phyloP scores from a whole-genome alignment of 768 basidiomycete genomes.

The Amyloporia xantha region DNA sequence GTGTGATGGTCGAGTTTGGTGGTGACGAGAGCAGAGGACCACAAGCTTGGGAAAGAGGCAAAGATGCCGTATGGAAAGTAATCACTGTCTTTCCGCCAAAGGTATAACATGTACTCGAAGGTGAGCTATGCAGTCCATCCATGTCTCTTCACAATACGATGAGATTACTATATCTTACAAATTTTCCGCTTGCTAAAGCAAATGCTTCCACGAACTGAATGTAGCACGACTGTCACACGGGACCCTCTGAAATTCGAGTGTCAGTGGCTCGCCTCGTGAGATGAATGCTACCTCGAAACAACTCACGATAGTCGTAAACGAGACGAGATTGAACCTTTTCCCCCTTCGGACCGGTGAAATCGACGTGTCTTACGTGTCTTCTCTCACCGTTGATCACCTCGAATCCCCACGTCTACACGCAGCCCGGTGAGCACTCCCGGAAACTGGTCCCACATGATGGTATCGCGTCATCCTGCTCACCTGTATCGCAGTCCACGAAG shows the following conservation, averaged over 20 bases:
- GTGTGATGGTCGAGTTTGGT: slow-evolving; percentile 83
- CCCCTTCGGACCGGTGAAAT: slow-evolving; percentile 54
- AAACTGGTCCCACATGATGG: slow-evolving; percentile 16
- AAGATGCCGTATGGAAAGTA: slow-evolving; percentile 73
- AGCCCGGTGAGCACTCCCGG: background rate
- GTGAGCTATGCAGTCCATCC: background rate
- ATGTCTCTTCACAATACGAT: background rate
- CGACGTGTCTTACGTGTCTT: slow-evolving; percentile 53
- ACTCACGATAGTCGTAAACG: slow-evolving; percentile 65
- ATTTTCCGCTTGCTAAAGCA: background rate
- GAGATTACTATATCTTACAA: background rate
- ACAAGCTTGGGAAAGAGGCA: slow-evolving; percentile 83
- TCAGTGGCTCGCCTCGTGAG: background rate
- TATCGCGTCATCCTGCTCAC: slow-evolving; percentile 32
- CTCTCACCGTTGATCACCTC: slow-evolving; percentile 52
- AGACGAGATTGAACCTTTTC: slow-evolving; percentile 51
- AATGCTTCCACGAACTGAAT: slow-evolving; percentile 27
- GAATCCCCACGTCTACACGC: slow-evolving; percentile 52
- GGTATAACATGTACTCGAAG: background rate
- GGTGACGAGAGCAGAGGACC: slow-evolving; percentile 72
- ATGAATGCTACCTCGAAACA: no score
- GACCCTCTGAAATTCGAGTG: slow-evolving; percentile 7
- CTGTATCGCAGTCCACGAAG: slow-evolving; percentile 58
- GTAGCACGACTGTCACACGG: no score
- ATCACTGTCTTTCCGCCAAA: slow-evolving; percentile 51